These are phyloP conservation scores for Hydrangea macrophylla DNA, from an alignment of 148 eudicot genomes.

Conservation along the genomic window DNA sequence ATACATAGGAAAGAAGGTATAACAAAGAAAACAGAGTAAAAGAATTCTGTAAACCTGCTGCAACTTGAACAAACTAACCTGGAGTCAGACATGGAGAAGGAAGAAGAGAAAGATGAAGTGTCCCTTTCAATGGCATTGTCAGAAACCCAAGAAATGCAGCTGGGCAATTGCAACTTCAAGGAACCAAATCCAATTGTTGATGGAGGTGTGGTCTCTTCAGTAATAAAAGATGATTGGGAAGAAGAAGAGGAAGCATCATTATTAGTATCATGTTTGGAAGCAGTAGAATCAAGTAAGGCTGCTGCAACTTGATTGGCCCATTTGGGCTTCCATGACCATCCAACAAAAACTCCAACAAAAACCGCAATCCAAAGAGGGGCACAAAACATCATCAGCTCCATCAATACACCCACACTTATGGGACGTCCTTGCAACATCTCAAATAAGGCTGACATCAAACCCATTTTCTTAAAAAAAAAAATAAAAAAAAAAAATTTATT, in stretches of 20 bases:
- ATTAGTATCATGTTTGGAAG: slow-evolving; percentile 26
- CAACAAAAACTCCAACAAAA: slow-evolving; percentile 48
- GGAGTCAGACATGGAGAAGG: slow-evolving; percentile 24
- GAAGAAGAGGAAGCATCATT: too few relatives aligned
- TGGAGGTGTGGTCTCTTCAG: neutral
- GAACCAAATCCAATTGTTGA: slow-evolving; percentile 25
- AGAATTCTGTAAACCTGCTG: too few relatives aligned
- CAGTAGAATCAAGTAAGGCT: slow-evolving; percentile 2
- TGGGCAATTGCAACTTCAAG: slow-evolving; percentile 36
- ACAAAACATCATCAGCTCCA: slow-evolving; percentile 29
- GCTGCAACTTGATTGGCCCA: slow-evolving; percentile 29
- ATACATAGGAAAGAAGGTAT: too few relatives aligned
- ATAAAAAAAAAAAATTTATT: too few relatives aligned
- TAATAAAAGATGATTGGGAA: slow-evolving; percentile 6
- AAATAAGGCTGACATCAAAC: slow-evolving; percentile 32
- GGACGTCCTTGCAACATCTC: slow-evolving; percentile 42
- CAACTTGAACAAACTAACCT: too few relatives aligned
- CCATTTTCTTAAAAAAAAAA: slow-evolving; percentile 24
- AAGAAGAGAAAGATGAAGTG: slow-evolving; percentile 15
- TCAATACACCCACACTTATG: slow-evolving; percentile 24
- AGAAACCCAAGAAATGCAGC: slow-evolving; percentile 29
- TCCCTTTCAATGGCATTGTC: slow-evolving; percentile 23
- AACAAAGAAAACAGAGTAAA: too few relatives aligned
- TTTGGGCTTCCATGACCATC: slow-evolving; percentile 58
- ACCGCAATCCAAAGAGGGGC: slow-evolving; percentile 44